Evolutionary conservation across 2,329 filamentous ascomycete genomes (phyloP), one percentile per base, ranked within the genome.

Genomic region (Trichoderma asperellum): DNA sequence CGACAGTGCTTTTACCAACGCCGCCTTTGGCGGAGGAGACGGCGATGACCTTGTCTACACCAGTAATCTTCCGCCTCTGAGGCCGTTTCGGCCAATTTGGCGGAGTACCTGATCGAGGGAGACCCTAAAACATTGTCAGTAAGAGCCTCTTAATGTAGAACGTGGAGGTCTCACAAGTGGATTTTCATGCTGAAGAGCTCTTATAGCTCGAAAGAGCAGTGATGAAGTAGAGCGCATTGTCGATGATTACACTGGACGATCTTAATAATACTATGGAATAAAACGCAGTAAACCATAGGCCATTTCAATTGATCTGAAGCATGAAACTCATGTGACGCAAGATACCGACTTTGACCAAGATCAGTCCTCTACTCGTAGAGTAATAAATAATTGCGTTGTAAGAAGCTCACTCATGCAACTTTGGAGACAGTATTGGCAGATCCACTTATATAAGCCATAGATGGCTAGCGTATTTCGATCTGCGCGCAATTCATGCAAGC

Each of bases 11-110:
- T 79, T 99, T 99, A 1, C 96, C 96, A 0, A 99, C 96, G n/a
- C 96, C 96, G 2, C 96, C 96, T 78, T 99, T 99, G 16, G 96
- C 96, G 1, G 94, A 98, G 4, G 94, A 97, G 16, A 99, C 93
- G n/a, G 94, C 94, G 70, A 99, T 88, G n/a, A 97, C 89, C 78
- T 97, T 97, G 73, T 89, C 87, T 29, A 99, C 95, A 78, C 94
- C 89, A 32, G 87, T 87, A 74, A 99, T 97, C 74, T 88, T 89
- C 73, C 93, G 88, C 75, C 91, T 90, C 74, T 93, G 88, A 0
- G 96, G 95, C 12, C 97, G 86, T 29, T 93, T 92, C 65, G 92
- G 89, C 81, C 82, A 83, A n/a, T 71, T 80, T 2, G 82, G 82
- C 5, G 82, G 81, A 2, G 82, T 83, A 37, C 91, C 94, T 24